Base-by-base conservation (phyloP, 441 rosid genomes). In the Manihot esculenta region DNA sequence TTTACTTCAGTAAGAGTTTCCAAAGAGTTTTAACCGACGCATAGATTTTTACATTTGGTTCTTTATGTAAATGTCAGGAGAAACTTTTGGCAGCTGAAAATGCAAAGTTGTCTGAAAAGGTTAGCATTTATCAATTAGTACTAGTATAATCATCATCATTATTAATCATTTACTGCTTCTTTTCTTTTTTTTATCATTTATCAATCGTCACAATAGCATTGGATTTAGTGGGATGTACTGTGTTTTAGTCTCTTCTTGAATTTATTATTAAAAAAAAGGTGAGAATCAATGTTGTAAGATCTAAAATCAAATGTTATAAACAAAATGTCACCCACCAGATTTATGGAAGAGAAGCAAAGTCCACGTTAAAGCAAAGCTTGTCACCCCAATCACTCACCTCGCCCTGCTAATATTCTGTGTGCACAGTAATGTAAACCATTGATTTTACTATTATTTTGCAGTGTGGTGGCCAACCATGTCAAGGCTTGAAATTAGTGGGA, bases 21-120 rank as follows among this genome's bases (percentile, higher is more conserved):
- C 35, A 9, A 0, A 20, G 53, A 24, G 18, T 24, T 42, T 42
- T 23, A 13, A 20, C n/a, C 3, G 12, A 17, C 27, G 58, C 5
- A 20, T 21, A 11, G 24, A 12, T 12, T 21, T 45, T 18, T 3
- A 64, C 27, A 23, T 42, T 51, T 66, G 47, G 42, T 64, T 61
- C 17, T 44, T 26, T 47, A 59, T 78, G 23, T 73, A 35, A 12
- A 70, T 66, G 70, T 59, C 87, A 94, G 99, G 99, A 81, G 81
- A 88, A 81, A 78, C 77, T 64, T 42, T 77, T 90, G 45, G 64
- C 60, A 51, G 86, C 86, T 45, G 98, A 94, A 83, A 89, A 92
- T 74, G 81, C 77, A 76, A 86, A 59, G 79, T 85, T 94, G 66
- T 53, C 77, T 23, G 79, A 82, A 73, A 87, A 87, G 97, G 97